These are phyloP conservation scores for Batkoa obscura DNA, from an alignment of 371 early-diverging fungal species.

Conservation along the genomic window DNA sequence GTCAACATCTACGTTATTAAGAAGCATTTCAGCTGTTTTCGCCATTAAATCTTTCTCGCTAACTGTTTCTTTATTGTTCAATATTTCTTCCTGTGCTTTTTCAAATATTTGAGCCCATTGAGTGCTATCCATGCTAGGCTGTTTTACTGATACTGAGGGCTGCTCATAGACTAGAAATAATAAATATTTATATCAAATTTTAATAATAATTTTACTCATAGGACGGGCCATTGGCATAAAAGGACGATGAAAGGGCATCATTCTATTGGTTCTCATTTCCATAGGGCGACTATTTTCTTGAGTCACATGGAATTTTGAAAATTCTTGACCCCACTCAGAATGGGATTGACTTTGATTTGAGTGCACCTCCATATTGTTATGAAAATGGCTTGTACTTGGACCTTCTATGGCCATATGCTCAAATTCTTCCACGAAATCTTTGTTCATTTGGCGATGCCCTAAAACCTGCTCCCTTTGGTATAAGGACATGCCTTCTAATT, in stretches of 20 bases:
- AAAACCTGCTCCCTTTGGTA: background rate
- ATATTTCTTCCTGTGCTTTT: slow-evolving; percentile 25
- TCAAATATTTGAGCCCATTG: slow-evolving; percentile 6
- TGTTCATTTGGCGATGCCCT: background rate
- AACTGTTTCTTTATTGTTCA: slow-evolving; percentile 12
- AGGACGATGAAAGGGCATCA: background rate
- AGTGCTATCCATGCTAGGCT: background rate
- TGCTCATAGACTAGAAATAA: slow-evolving; percentile 14
- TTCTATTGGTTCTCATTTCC: slow-evolving; percentile 10
- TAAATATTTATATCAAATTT: slow-evolving; percentile 5
- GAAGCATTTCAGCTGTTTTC: slow-evolving; percentile 59
- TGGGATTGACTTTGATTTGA: background rate
- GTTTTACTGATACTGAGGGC: background rate
- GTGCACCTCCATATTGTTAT: slow-evolving; percentile 3
- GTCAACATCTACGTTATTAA: slow-evolving; percentile 44
- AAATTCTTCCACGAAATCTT: slow-evolving; percentile 1
- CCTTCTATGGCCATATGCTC: background rate
- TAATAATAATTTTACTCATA: background rate
- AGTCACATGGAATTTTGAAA: slow-evolving; percentile 10
- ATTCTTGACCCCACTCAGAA: slow-evolving; percentile 2
- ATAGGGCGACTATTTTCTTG: slow-evolving; percentile 35
- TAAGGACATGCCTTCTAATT: background rate
- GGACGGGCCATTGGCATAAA: background rate
- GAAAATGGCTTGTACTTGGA: slow-evolving; percentile 15
- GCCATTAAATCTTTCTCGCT: slow-evolving; percentile 31